These are phyloP conservation scores for Emergomyces orientalis DNA, from an alignment of 2,329 filamentous ascomycete species.

Conservation along the genomic window DNA sequence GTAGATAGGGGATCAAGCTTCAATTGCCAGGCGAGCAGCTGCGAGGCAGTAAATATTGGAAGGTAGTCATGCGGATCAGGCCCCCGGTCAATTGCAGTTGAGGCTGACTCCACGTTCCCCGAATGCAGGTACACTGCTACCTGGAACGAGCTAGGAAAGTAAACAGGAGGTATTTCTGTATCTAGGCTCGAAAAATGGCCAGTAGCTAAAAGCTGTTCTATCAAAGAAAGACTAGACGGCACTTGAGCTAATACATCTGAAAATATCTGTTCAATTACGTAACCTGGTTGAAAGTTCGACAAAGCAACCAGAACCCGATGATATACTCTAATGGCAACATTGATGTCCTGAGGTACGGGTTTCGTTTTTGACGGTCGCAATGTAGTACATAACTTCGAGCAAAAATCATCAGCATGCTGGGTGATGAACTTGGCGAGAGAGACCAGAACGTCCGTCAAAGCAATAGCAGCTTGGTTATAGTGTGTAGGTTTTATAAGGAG, in stretches of 20 bases:
- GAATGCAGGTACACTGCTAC: neutral
- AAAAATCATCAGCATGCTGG: slow-evolving; percentile 15
- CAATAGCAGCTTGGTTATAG: slow-evolving; percentile 10
- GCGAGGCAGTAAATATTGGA: neutral
- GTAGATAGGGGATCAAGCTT: neutral
- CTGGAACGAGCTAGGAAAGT: neutral
- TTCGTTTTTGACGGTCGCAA: neutral
- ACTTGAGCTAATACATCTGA: neutral
- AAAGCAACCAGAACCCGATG: neutral
- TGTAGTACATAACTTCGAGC: neutral
- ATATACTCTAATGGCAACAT: neutral
- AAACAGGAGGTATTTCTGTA: neutral
- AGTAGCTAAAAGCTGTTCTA: neutral
- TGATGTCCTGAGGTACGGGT: neutral
- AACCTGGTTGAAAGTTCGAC: neutral
- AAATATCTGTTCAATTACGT: neutral
- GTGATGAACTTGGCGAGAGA: slow-evolving; percentile 15
- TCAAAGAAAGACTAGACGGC: neutral
- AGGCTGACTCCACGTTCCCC: neutral
- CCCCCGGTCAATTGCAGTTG: neutral
- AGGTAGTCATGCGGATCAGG: neutral
- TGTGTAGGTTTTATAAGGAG: slow-evolving; percentile 12
- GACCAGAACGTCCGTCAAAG: slow-evolving; percentile 16
- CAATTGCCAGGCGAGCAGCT: neutral
- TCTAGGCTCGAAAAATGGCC: neutral